These are phyloP conservation scores for Hypericum perforatum DNA, from an alignment of 345 rosid genomes.

Conservation along the genomic window DNA sequence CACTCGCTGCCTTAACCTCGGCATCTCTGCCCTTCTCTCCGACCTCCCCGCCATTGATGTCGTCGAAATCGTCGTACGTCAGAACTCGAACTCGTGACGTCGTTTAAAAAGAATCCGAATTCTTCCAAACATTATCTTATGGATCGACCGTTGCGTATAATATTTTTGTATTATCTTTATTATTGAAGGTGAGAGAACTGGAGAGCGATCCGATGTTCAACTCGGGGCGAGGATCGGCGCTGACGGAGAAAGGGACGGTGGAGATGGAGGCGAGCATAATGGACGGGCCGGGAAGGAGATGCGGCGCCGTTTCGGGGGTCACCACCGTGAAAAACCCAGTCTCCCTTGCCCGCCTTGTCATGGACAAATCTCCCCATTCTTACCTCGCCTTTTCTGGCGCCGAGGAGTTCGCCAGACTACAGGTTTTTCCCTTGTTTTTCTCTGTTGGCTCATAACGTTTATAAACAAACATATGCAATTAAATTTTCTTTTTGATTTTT, in stretches of 20 bases:
- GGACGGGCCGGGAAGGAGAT: constrained; percentile 78
- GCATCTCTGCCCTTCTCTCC: constrained; percentile 75
- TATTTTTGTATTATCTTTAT: background rate
- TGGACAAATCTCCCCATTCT: constrained; percentile 96
- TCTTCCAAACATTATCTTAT: background rate
- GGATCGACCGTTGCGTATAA: background rate
- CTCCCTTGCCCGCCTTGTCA: constrained; percentile 87
- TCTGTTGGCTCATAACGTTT: too few relatives aligned
- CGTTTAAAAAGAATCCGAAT: background rate
- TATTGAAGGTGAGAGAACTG: constrained; percentile 58
- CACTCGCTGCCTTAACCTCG: constrained; percentile 76
- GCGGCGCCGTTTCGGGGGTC: constrained; percentile 89
- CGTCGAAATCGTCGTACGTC: constrained; percentile 78
- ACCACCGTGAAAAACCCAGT: constrained; percentile 83
- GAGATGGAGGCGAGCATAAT: constrained; percentile 99
- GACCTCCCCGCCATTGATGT: constrained; percentile 74
- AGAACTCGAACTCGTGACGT: background rate
- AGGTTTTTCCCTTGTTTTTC: constrained; percentile 35
- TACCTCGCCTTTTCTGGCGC: constrained; percentile 90
- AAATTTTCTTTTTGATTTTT: too few relatives aligned
- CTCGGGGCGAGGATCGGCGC: constrained; percentile 95
- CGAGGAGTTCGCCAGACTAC: constrained; percentile 75
- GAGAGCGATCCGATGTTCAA: constrained; percentile 90
- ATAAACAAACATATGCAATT: too few relatives aligned
- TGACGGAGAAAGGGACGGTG: constrained; percentile 77